Percentiles rank a stretch among this genome's conserved stretches.
Conservation (phyloP, 2,329 filamentous ascomycete species). For the Neophaeococcomyces aloes region DNA sequence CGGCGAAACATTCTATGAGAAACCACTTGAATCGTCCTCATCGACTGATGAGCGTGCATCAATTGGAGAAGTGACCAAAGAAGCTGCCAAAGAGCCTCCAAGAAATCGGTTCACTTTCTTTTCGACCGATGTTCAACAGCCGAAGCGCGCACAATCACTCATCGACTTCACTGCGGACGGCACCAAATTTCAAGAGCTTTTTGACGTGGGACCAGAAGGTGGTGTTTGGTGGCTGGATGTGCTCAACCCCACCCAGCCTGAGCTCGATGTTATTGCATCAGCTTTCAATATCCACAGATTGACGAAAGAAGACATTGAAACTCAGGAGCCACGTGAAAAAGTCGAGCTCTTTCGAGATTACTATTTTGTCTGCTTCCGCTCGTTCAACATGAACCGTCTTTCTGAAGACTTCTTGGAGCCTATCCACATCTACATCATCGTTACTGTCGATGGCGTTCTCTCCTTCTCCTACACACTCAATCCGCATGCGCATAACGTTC, state of each 20-base stretch:
- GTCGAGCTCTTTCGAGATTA: constrained; percentile 96
- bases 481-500: constrained; percentile 75
- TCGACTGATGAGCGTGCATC: constrained; percentile 21
- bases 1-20: constrained; percentile 20
- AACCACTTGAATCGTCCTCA: constrained; percentile 17
- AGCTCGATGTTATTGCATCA: constrained; percentile 77
- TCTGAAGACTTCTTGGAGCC: constrained; percentile 80
- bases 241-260: constrained; percentile 77
- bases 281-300: constrained; percentile 92
- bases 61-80: constrained; percentile 25
- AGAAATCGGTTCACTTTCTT: constrained; percentile 91
- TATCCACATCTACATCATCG: constrained; percentile 92
- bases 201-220: constrained; percentile 57
- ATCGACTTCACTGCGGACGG: constrained; percentile 81
- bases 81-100: constrained; percentile 36
- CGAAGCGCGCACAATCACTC: constrained; percentile 80
- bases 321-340: constrained; percentile 92
- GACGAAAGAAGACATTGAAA: constrained; percentile 91
- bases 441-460: constrained; percentile 87
- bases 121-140: constrained; percentile 86
- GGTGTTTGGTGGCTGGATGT: constrained; percentile 99
- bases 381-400: constrained; percentile 74
- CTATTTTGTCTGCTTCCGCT: constrained; percentile 96
- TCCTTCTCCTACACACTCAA: constrained; percentile 91
- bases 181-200: constrained; percentile 80